Evolutionary conservation across 2,329 filamentous ascomycete genomes (phyloP).

Genomic region (Pyrenochaeta sp.): DNA sequence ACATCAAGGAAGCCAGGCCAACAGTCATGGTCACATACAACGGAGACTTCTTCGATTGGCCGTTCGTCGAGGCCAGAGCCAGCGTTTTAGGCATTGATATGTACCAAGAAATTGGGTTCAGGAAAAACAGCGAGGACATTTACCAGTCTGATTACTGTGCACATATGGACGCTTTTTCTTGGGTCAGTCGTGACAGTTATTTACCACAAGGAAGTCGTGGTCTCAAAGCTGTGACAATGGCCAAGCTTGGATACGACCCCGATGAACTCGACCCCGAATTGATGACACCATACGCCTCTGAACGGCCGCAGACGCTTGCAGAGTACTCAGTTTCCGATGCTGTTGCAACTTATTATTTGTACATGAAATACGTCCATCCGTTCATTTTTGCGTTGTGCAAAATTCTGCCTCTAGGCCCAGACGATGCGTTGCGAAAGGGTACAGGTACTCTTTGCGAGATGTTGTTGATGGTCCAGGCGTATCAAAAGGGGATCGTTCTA

Average conservation of each 20-base stretch:
- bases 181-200: constrained; percentile 99
- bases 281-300: constrained; percentile 89
- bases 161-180: constrained; percentile 98
- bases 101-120: constrained; percentile 98
- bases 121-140: constrained; percentile 93
- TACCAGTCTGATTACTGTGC: constrained; percentile 96
- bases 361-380: constrained; percentile 99
- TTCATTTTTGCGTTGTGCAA: constrained; percentile 99
- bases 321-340: constrained; percentile 99
- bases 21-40: constrained; percentile 99
- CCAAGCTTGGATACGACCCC: constrained; percentile 97
- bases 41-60: constrained; percentile 99
- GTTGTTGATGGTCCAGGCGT: constrained; percentile 98
- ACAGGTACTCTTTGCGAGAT: constrained; percentile 99
- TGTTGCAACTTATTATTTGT: constrained; percentile 97
- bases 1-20: constrained; percentile 92
- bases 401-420: constrained; percentile 89
- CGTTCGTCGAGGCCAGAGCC: constrained; percentile 92
- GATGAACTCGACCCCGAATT: constrained; percentile 97
- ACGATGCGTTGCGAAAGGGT: constrained; percentile 92
- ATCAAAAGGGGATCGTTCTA: constrained; percentile 87
- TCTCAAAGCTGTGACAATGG: constrained; percentile 95
- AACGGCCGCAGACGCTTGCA: constrained; percentile 90
- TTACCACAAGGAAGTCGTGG: constrained; percentile 96
- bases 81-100: constrained; percentile 97